phyloP scores from a whole-genome alignment of 1,139 yeast species.

The Eremothecium sinecaudum region DNA sequence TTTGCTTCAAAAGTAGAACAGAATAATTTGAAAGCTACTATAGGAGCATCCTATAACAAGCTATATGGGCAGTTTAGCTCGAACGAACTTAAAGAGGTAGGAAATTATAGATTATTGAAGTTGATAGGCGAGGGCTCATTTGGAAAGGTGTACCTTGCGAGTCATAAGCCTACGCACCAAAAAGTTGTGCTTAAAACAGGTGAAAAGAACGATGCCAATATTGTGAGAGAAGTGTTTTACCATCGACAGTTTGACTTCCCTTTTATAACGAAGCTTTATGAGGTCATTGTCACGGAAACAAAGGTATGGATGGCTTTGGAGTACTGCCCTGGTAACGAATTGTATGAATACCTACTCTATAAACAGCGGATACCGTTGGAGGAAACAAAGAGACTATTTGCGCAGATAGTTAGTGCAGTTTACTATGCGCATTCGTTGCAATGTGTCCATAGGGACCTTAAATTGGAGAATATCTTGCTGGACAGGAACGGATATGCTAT shows the following conservation, averaged over 20 bases:
- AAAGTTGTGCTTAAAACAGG: conserved; percentile 86
- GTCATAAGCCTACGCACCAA: conserved; percentile 59
- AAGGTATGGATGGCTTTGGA: conserved; percentile 83
- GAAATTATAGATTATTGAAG: conserved; percentile 61
- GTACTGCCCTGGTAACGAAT: conserved; percentile 82
- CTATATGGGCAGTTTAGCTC: conserved; percentile 49
- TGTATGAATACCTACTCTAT: conserved; percentile 61
- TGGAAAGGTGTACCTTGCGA: conserved; percentile 83
- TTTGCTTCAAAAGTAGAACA: conserved; percentile 22
- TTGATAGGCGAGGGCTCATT: conserved; percentile 87
- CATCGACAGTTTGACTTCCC: conserved; percentile 79
- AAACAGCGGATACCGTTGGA: conserved; percentile 44
- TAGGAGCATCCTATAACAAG: conserved; percentile 56
- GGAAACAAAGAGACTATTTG: conserved; percentile 53
- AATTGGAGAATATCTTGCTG: conserved; percentile 72
- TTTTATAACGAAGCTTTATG: conserved; percentile 76
- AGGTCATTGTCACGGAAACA: conserved; percentile 70
- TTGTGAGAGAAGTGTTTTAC: conserved; percentile 88
- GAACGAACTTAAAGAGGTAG: conserved; percentile 51
- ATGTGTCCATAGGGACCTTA: conserved; percentile 83
- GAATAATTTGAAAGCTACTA: conserved; percentile 28
- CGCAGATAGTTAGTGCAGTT: conserved; percentile 76
- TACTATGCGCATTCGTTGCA: conserved; percentile 74
- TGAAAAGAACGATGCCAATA: conserved; percentile 68
- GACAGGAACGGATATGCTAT: conserved; percentile 65